phyloP scores from a whole-genome alignment of 257 asterid genomes.

The Gentiana macrophylla region DNA sequence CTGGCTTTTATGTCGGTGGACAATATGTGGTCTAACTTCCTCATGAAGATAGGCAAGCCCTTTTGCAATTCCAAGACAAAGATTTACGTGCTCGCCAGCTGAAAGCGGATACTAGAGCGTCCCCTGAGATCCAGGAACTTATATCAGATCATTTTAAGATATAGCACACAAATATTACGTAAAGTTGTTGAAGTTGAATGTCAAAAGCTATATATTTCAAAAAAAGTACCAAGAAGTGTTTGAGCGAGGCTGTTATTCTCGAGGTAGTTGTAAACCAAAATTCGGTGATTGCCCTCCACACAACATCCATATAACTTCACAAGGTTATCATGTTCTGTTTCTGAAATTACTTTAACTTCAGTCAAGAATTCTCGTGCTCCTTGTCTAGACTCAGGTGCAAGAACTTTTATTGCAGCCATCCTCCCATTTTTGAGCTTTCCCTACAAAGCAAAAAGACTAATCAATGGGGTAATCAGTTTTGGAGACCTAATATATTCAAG shows the following conservation, averaged over 20 bases:
- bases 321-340: constrained; percentile 65
- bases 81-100: constrained; percentile 58
- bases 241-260: constrained; percentile 83
- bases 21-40: constrained; percentile 77
- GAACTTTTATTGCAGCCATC: constrained; percentile 91
- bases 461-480: constrained; percentile 3
- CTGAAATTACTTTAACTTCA: constrained; percentile 80
- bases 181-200: background rate
- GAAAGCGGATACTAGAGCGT: constrained; percentile 32
- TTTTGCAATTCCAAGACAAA: constrained; percentile 68
- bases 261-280: constrained; percentile 84
- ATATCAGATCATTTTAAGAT: no score
- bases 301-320: constrained; percentile 94
- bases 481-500: background rate
- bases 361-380: constrained; percentile 86
- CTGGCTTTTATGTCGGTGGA: constrained; percentile 98
- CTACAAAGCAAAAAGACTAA: constrained; percentile 22
- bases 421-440: constrained; percentile 68
- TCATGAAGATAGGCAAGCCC: constrained; percentile 95
- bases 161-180: no score
- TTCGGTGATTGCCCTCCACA: constrained; percentile 68
- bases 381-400: constrained; percentile 70
- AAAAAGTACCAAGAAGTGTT: constrained; percentile 72
- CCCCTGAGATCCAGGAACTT: constrained; percentile 29
- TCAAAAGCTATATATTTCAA: background rate